Evolutionary conservation across 495 filamentous ascomycete species (phyloP).

Genomic region (Gamarada debralockiae): DNA sequence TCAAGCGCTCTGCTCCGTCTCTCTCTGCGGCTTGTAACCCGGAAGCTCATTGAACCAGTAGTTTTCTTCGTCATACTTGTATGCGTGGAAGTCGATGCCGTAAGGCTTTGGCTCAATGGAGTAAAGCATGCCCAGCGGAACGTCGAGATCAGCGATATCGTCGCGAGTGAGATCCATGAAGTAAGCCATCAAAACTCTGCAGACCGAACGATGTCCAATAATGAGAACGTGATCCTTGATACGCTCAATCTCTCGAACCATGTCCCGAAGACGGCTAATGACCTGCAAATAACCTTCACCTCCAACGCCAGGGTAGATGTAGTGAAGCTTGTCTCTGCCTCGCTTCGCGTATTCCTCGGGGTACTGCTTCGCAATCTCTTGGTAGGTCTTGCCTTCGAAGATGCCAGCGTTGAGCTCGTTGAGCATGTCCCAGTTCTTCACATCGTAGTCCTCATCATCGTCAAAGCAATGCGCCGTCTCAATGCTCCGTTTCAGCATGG

Average conservation of each 20-base stretch:
- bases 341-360: constrained; percentile 76
- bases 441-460: constrained; percentile 93
- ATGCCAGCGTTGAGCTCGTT: constrained; percentile 91
- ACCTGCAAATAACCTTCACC: constrained; percentile 96
- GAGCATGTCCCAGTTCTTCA: constrained; percentile 97
- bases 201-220: constrained; percentile 85
- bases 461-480: constrained; percentile 81
- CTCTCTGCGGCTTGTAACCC: constrained; percentile 57
- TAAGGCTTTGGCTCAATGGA: constrained; percentile 97
- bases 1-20: constrained; percentile 17
- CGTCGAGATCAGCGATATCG: constrained; percentile 87
- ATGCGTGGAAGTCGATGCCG: constrained; percentile 93
- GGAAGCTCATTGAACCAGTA: constrained; percentile 82
- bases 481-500: constrained; percentile 85
- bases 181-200: constrained; percentile 89
- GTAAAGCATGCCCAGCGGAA: constrained; percentile 88
- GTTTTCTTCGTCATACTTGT: constrained; percentile 71
- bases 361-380: constrained; percentile 71
- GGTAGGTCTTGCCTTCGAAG: constrained; percentile 93
- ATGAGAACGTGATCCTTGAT: constrained; percentile 94
- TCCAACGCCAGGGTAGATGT: constrained; percentile 91
- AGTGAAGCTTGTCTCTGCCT: constrained; percentile 78
- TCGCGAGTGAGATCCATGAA: constrained; percentile 88
- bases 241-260: constrained; percentile 94
- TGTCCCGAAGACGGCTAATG: constrained; percentile 89